phyloP scores from a whole-genome alignment of 257 asterid species.

The Penstemon barbatus region DNA sequence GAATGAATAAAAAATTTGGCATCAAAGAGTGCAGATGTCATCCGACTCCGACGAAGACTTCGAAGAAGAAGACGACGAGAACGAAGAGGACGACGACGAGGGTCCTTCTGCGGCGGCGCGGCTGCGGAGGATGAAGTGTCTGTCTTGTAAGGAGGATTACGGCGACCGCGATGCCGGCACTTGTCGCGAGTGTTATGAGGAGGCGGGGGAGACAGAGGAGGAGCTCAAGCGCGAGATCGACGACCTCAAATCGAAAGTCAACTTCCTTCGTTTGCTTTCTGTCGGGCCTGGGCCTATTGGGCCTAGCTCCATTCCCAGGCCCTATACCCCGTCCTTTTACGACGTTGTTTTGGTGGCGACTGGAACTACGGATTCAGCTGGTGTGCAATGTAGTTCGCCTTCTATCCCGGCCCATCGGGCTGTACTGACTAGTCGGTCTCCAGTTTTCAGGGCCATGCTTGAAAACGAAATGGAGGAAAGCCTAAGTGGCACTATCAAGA shows the following conservation, averaged over 20 bases:
- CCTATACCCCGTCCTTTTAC: constrained; percentile 48
- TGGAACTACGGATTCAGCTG: constrained; percentile 38
- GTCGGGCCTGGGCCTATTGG: constrained; percentile 31
- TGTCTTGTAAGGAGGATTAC: constrained; percentile 81
- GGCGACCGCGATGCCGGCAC: constrained; percentile 65
- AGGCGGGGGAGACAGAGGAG: constrained; percentile 93
- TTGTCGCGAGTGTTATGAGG: constrained; percentile 89
- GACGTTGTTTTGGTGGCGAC: constrained; percentile 77
- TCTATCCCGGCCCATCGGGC: constrained; percentile 80
- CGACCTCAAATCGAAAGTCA: constrained; percentile 71
- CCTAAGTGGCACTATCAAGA: constrained; percentile 78
- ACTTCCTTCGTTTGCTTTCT: constrained; percentile 62
- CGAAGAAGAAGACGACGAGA: constrained; percentile 21
- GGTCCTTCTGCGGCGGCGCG: constrained; percentile 33
- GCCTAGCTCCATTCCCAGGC: constrained; percentile 32
- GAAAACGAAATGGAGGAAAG: constrained; percentile 86
- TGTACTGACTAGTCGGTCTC: constrained; percentile 76
- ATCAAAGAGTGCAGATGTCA: constrained; percentile 29
- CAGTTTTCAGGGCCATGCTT: constrained; percentile 86
- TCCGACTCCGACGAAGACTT: constrained; percentile 46
- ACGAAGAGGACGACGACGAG: constrained; percentile 40
- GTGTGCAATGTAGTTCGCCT: constrained; percentile 32
- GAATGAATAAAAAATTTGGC: too few relatives aligned
- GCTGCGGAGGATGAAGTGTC: constrained; percentile 54
- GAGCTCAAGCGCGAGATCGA: constrained; percentile 86